Percentiles rank a stretch among this genome's conserved stretches.
Evolutionary conservation across 352 stramenopile species (phyloP).

Genomic region (Pythium sp.): DNA sequence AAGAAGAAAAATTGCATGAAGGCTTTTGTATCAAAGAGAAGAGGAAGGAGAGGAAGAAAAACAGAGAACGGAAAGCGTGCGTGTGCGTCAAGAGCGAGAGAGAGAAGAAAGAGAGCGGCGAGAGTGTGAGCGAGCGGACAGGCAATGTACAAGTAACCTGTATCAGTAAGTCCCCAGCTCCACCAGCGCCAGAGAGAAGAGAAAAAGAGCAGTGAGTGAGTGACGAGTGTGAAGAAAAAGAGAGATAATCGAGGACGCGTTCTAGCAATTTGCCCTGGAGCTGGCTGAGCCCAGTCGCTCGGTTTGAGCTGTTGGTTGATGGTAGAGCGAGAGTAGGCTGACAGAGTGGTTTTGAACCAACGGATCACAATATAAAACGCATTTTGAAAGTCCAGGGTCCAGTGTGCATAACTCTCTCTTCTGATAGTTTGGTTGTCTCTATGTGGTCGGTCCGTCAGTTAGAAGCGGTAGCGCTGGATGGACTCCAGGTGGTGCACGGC

Average conservation of each 20-base stretch:
- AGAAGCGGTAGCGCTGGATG: slow-evolving; percentile 51
- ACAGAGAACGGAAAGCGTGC: slow-evolving; percentile 14
- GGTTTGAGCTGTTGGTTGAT: slow-evolving; percentile 1
- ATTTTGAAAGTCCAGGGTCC: slow-evolving; percentile 9
- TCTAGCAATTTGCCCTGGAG: background rate
- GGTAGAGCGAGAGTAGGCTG: background rate
- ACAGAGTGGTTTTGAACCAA: background rate
- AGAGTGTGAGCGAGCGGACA: slow-evolving; percentile 28
- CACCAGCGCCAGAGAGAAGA: slow-evolving; percentile 18
- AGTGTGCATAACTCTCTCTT: background rate
- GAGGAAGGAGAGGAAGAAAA: slow-evolving; percentile 27
- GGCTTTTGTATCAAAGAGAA: slow-evolving; percentile 50
- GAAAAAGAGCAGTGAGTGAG: background rate
- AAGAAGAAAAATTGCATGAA: slow-evolving; percentile 48
- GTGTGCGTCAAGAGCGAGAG: slow-evolving; percentile 13
- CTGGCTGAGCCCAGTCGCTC: background rate
- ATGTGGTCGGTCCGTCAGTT: background rate
- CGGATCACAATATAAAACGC: slow-evolving; percentile 11
- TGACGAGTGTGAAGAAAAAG: background rate
- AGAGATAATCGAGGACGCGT: background rate
- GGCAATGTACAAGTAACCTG: slow-evolving; percentile 56
- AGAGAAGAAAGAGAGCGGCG: slow-evolving; percentile 22
- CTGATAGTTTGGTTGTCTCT: background rate
- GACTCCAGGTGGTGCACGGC: slow-evolving; percentile 55
- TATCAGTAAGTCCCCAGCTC: slow-evolving; percentile 58